Evolutionary conservation across 345 rosid genomes (phyloP).

Genomic region (Salix caprea): DNA sequence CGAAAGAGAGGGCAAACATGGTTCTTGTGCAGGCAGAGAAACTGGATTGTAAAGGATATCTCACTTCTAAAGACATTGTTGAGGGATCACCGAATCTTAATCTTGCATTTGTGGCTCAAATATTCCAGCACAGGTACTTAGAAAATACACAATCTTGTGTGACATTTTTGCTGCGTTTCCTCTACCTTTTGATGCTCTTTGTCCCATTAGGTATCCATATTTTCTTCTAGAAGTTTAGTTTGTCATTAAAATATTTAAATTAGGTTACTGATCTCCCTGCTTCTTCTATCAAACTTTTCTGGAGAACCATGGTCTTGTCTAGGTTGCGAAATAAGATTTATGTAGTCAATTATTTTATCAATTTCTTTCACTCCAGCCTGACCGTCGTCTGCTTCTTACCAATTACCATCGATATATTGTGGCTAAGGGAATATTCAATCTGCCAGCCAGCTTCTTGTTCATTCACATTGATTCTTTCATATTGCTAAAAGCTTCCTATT

Average conservation of each 20-base stretch:
- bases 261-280: no score
- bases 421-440: no score
- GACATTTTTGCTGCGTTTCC: not conserved
- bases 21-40: constrained; percentile 94
- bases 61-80: constrained; percentile 83
- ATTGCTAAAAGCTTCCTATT: not conserved
- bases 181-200: not conserved
- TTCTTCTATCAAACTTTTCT: no score
- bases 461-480: not conserved
- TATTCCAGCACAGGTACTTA: constrained; percentile 79
- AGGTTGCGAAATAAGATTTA: no score
- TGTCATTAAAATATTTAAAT: no score
- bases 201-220: not conserved
- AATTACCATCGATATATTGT: no score
- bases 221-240: not conserved
- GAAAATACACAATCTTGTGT: constrained; percentile 8
- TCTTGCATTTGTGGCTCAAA: constrained; percentile 94
- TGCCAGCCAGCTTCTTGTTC: no score
- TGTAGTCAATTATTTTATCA: no score
- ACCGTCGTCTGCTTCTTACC: no score
- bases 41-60: constrained; percentile 81
- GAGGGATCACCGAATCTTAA: constrained; percentile 98
- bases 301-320: no score
- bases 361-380: no score
- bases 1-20: constrained; percentile 68